Conservation (phyloP, 352 stramenopile genomes). For the Phytophthora idaei region DNA sequence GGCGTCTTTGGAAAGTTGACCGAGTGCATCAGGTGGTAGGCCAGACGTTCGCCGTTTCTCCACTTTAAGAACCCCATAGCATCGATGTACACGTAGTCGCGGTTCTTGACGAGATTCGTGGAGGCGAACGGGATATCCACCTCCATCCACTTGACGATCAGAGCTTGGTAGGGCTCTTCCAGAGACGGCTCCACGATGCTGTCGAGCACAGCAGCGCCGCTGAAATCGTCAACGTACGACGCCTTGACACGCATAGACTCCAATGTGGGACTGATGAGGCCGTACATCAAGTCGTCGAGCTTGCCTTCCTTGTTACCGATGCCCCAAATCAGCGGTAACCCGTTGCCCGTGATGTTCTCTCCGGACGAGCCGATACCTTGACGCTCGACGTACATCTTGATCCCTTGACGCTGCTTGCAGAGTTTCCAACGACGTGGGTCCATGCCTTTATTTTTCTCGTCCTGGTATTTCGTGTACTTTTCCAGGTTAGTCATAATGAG, state of each 20-base stretch:
- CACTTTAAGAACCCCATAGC: constrained; percentile 26
- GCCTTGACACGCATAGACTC: constrained; percentile 60
- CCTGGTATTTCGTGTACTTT: constrained; percentile 29
- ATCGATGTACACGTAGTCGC: constrained; percentile 48
- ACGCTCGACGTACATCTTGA: constrained; percentile 42
- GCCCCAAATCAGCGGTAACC: constrained; percentile 40
- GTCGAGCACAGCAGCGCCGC: constrained; percentile 55
- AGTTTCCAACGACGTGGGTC: constrained; percentile 45
- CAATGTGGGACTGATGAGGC: constrained; percentile 48
- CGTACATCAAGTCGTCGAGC: constrained; percentile 57
- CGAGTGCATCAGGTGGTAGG: constrained; percentile 44
- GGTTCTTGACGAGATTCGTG: constrained; percentile 38
- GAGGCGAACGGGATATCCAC: constrained; percentile 52
- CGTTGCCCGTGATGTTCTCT: constrained; percentile 31
- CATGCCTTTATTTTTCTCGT: constrained; percentile 29
- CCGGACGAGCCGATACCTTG: constrained; percentile 12
- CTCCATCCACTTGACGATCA: constrained; percentile 51
- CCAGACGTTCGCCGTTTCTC: constrained; percentile 37
- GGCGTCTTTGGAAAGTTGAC: constrained; percentile 41
- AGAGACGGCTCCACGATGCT: constrained; percentile 51
- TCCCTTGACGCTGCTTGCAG: constrained; percentile 43
- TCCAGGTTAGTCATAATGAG: constrained; percentile 34
- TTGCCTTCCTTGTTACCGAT: constrained; percentile 40
- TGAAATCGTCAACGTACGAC: constrained; percentile 52
- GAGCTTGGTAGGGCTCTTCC: constrained; percentile 41